Evolutionary conservation across 352 stramenopile genomes (phyloP).

Genomic region (Globisporangium viniferum): DNA sequence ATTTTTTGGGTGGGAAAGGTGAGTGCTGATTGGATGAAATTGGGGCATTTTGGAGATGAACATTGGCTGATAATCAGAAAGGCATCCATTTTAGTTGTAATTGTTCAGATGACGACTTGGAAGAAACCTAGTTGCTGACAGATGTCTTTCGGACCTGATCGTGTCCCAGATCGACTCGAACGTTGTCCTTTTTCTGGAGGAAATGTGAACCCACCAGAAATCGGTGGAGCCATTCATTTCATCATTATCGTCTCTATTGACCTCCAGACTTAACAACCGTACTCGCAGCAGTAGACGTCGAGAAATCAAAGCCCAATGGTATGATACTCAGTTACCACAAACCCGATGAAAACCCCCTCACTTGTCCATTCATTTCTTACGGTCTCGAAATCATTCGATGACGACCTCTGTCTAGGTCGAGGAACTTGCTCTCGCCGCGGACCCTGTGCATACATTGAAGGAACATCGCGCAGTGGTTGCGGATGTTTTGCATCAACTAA

Average conservation of each 20-base stretch:
- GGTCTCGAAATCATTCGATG: background rate
- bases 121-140: background rate
- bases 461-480: background rate
- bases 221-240: background rate
- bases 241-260: background rate
- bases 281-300: background rate
- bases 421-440: background rate
- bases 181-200: background rate
- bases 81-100: background rate
- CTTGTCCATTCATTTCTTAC: background rate
- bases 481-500: background rate
- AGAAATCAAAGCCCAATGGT: background rate
- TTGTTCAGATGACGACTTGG: background rate
- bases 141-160: constrained; percentile 1
- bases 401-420: background rate
- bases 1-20: background rate
- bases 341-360: background rate
- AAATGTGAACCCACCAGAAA: background rate
- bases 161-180: background rate
- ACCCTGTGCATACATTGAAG: background rate
- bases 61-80: constrained; percentile 2
- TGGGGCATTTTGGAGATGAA: background rate
- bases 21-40: background rate
- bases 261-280: background rate
- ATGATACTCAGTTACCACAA: background rate